A percentile compares a stretch with the other conserved stretches of the same genome.
phyloP scores from a whole-genome alignment of 2,329 filamentous ascomycete species.

The Trichoderma citrinoviride region DNA sequence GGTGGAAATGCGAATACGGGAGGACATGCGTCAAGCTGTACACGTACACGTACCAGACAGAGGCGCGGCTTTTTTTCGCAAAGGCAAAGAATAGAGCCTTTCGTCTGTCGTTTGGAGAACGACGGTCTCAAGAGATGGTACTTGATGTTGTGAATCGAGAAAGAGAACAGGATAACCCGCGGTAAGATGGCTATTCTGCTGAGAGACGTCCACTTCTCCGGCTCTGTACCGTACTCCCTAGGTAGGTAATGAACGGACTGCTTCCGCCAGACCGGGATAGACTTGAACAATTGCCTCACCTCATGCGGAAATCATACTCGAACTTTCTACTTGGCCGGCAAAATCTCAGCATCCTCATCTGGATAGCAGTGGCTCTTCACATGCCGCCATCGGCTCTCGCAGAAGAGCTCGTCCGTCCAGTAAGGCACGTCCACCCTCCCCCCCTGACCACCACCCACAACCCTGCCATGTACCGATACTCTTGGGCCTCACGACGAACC shows the following conservation, averaged over 20 bases:
- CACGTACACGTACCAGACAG: too few species aligned
- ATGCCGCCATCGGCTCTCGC: background rate
- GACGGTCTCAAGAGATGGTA: too few species aligned
- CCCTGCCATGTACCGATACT: background rate
- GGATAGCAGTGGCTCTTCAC: slow-evolving; percentile 2
- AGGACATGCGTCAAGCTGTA: background rate
- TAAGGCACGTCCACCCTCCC: background rate
- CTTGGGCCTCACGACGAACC: background rate
- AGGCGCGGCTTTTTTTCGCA: too few species aligned
- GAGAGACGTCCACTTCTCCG: too few species aligned
- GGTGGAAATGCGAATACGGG: background rate
- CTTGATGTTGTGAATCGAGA: too few species aligned
- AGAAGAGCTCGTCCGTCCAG: background rate
- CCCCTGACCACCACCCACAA: background rate
- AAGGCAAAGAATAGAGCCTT: too few species aligned
- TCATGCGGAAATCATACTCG: background rate
- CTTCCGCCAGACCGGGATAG: background rate
- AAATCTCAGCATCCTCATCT: background rate
- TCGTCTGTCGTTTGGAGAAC: too few species aligned
- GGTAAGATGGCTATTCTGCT: too few species aligned
- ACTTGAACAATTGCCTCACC: background rate
- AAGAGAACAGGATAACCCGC: too few species aligned
- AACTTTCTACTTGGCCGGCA: background rate
- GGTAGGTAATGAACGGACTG: too few species aligned
- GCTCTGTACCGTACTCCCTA: too few species aligned